Base-by-base conservation (phyloP, 202 grass and related monocot species). In the Musa balbisiana region DNA sequence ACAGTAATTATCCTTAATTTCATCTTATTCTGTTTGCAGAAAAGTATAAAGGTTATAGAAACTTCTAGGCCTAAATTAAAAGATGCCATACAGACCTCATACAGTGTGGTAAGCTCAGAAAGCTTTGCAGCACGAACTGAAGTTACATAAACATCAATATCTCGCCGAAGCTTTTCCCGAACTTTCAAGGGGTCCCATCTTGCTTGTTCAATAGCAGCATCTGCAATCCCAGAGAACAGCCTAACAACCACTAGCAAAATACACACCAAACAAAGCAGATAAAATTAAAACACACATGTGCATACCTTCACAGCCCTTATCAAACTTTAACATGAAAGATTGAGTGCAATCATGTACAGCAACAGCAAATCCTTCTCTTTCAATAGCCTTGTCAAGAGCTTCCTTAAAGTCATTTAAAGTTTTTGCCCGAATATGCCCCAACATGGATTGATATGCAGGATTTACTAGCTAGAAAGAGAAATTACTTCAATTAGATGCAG, bases 201-300 rank as follows among this genome's bases (percentile, higher is more conserved):
- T 80, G 88, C 89, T 92, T 95, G 95, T 73, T 92, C 78, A 75
- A 99, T 90, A 83, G 87, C 77, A 82, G 89, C 91, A 88, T 95
- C 95, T 99, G 85, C 53, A 21, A 86, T 78, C 79, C 50, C 63
- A 85, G 54, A 13, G 13, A 62, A 52, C 2, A 53, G 9, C 19
- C 10, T 52, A 21, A 71, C 49, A 71, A 22, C 49, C 68, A 71
- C 8, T 21, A 71, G 9, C 49, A 49, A 4, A 21, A 71, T 5
- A 43, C 19, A 71, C 9, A 71, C 2, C 20, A 51, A 52, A 71
- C 49, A 52, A 51, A 9, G 20, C 1, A 51, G 10, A 71, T 66
- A 22, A 71, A 2, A 53, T 16, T 51, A 1, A 12, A 87, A 43
- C 4, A 43, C 60, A 67, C 15, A 3, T 2, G 2, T 72, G 20